phyloP scores from a whole-genome alignment of 1,139 yeast species.

The Suhomyces bokatorum region DNA sequence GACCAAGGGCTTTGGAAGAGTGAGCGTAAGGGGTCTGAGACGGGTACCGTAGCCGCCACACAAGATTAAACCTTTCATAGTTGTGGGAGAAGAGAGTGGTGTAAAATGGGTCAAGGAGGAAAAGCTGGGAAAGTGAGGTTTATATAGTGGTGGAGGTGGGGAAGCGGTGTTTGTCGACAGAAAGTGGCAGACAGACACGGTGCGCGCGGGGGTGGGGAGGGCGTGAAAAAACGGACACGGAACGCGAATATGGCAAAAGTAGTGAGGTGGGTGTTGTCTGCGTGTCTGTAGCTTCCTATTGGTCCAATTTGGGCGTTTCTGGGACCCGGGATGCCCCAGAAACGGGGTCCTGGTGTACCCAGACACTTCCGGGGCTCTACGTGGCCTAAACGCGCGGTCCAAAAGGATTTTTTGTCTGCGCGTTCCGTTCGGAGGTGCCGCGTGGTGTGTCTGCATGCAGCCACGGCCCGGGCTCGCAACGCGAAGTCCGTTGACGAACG shows the following conservation, averaged over 20 bases:
- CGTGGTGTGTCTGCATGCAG: neutral
- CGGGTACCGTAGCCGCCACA: slow-evolving; percentile 99
- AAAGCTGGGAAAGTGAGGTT: slow-evolving; percentile 1
- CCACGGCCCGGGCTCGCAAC: neutral
- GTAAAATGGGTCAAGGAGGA: slow-evolving; percentile 7
- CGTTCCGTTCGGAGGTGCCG: neutral
- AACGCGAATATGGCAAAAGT: neutral
- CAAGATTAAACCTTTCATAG: slow-evolving; percentile 96
- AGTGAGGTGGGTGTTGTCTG: too few species aligned
- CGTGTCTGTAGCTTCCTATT: neutral
- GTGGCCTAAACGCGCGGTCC: neutral
- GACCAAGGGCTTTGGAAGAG: slow-evolving; percentile 97
- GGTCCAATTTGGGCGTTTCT: neutral
- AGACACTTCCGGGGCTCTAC: neutral
- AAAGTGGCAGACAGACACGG: slow-evolving; percentile 3
- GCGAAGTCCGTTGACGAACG: neutral
- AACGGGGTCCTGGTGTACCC: neutral
- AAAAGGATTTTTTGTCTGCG: neutral
- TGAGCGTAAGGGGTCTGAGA: slow-evolving; percentile 96
- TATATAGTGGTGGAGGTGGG: slow-evolving; percentile 6
- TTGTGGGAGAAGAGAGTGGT: slow-evolving; percentile 13
- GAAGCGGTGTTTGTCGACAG: slow-evolving; percentile 7
- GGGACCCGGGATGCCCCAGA: neutral
- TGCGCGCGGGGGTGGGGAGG: neutral
- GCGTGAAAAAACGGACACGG: neutral